Percentiles rank a stretch among this genome's conserved stretches.
Evolutionary conservation across 2,329 filamentous ascomycete genomes (phyloP).

Genomic region (Apiospora malaysiana): DNA sequence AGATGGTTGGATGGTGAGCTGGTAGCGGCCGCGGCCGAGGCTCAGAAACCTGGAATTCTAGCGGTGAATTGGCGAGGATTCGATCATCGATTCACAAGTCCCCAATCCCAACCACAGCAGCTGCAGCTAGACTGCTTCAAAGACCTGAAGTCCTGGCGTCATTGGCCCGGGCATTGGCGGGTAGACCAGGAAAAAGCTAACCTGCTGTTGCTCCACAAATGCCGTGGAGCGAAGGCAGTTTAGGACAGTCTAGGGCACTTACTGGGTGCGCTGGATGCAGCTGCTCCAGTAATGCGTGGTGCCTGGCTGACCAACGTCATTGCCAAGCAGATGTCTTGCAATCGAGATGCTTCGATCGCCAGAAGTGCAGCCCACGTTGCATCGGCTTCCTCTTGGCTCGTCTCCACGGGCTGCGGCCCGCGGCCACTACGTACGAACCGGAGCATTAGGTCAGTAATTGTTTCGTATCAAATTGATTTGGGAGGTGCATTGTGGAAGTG

Average conservation of each 20-base stretch:
- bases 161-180: constrained; percentile 22
- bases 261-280: neutral
- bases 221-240: neutral
- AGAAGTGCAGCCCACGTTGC: neutral
- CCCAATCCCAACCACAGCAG: neutral
- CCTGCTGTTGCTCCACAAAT: neutral
- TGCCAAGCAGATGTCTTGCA: neutral
- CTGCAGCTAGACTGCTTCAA: too few species aligned
- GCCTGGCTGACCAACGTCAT: neutral
- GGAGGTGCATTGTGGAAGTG: neutral
- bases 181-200: constrained; percentile 5
- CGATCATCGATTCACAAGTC: constrained; percentile 1
- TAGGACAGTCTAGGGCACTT: neutral
- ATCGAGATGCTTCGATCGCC: constrained; percentile 6
- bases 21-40: neutral
- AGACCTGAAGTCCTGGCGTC: neutral
- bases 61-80: neutral
- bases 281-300: neutral
- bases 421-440: neutral
- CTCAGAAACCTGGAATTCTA: neutral
- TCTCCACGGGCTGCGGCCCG: constrained; percentile 1
- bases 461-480: neutral
- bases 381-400: neutral
- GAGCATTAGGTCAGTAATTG: neutral
- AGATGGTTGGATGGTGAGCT: neutral